Percentiles rank a stretch among this genome's conserved stretches.
These are phyloP conservation scores for Trichosphaerium sp. DNA, from an alignment of 78 protist genomes.

Conservation along the genomic window DNA sequence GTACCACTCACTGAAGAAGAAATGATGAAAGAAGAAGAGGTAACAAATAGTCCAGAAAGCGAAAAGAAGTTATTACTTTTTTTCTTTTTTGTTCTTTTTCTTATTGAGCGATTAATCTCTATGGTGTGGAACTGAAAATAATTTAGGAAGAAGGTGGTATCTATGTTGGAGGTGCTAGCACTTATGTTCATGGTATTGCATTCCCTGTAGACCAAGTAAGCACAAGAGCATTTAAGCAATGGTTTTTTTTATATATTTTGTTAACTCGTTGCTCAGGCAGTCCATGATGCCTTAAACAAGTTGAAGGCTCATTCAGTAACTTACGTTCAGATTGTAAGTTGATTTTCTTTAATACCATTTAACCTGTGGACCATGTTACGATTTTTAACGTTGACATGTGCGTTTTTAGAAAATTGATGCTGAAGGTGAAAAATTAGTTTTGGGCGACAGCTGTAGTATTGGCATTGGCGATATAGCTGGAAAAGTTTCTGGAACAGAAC, in stretches of 20 bases:
- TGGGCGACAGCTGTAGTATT: background rate
- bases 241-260: too few relatives aligned
- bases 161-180: constrained; percentile 35
- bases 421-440: constrained; percentile 26
- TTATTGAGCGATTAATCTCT: background rate
- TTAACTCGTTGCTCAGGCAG: too few relatives aligned
- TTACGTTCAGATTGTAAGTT: too few relatives aligned
- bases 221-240: constrained; percentile 6
- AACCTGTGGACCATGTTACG: too few relatives aligned
- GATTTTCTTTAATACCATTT: too few relatives aligned
- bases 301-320: too few relatives aligned
- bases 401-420: background rate
- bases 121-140: background rate
- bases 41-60: too few relatives aligned
- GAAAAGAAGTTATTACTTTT: too few relatives aligned
- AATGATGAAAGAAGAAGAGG: constrained; percentile 27
- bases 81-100: too few relatives aligned
- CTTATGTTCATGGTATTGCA: constrained; percentile 50
- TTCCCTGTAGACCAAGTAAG: constrained; percentile 47
- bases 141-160: constrained; percentile 20
- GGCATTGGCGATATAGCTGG: background rate
- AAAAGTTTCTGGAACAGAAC: constrained; percentile 10
- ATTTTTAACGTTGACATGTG: too few relatives aligned
- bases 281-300: too few relatives aligned
- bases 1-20: constrained; percentile 53